Conservation (phyloP, 2,329 filamentous ascomycete species). For the Colletotrichum sublineola region DNA sequence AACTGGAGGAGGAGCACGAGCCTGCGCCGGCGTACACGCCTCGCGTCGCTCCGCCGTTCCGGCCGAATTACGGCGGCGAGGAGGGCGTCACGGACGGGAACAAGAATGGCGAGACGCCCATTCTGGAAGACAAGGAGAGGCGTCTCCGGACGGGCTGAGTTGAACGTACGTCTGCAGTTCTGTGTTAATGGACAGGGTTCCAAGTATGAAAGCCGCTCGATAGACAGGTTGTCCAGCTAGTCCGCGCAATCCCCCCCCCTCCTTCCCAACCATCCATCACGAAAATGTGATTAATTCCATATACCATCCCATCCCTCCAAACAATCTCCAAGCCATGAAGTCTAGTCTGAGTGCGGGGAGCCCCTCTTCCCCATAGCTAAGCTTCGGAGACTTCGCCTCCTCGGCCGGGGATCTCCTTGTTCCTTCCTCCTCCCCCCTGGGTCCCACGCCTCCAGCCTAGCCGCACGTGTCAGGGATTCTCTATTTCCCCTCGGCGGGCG, state of each 20-base stretch:
- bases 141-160: constrained; percentile 6
- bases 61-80: constrained; percentile 4
- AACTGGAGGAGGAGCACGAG: neutral
- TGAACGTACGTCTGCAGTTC: neutral
- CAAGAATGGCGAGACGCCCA: constrained; percentile 27
- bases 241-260: too few relatives aligned
- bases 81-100: constrained; percentile 37
- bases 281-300: neutral
- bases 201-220: neutral
- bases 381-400: constrained; percentile 4
- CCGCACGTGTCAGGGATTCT: neutral
- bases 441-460: neutral
- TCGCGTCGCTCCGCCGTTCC: neutral
- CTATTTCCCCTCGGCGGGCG: neutral
- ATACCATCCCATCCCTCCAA: neutral
- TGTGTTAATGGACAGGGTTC: too few relatives aligned
- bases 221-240: neutral
- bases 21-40: constrained; percentile 33
- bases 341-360: neutral
- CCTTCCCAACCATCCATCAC: neutral
- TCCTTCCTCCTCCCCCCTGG: too few relatives aligned
- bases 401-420: constrained; percentile 1
- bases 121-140: constrained; percentile 35
- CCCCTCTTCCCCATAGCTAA: neutral
- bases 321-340: neutral